Conservation (phyloP, 2,329 filamentous ascomycete species). For the Tolypocladium endophyticum region DNA sequence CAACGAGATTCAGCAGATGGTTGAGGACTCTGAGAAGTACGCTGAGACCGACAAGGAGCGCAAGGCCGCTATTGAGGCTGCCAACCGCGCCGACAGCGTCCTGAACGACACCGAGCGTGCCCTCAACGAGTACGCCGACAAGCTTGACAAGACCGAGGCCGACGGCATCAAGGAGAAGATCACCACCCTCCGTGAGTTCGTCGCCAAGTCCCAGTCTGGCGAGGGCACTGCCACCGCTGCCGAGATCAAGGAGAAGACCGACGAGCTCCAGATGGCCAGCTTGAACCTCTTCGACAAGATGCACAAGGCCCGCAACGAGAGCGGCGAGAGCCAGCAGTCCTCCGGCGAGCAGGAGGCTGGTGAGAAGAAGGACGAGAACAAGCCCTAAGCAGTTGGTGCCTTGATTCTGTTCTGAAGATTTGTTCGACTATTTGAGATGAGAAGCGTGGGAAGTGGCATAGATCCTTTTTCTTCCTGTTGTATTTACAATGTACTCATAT, state of each 20-base stretch:
- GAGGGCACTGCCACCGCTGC: conserved; percentile 78
- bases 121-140: conserved; percentile 91
- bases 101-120: conserved; percentile 98
- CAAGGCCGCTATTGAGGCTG: conserved; percentile 87
- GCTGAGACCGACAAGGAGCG: conserved; percentile 92
- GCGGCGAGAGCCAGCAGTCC: conserved; percentile 39
- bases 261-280: conserved; percentile 91
- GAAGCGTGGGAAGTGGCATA: conserved; percentile 23
- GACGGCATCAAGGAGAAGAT: conserved; percentile 95
- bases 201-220: conserved; percentile 88
- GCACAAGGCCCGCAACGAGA: conserved; percentile 85
- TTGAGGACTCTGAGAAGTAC: conserved; percentile 95
- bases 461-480: conserved; percentile 22
- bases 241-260: conserved; percentile 97
- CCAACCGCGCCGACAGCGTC: conserved; percentile 94
- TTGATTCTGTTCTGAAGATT: conserved; percentile 9
- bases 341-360: conserved; percentile 40
- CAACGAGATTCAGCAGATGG: conserved; percentile 91
- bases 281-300: conserved; percentile 99
- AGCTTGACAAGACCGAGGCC: conserved; percentile 91
- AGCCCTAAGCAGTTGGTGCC: conserved; percentile 39
- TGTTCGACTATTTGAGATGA: conserved; percentile 18
- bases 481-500: conserved; percentile 45
- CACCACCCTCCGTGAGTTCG: conserved; percentile 69
- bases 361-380: conserved; percentile 69